These are phyloP conservation scores for Hydrangea macrophylla DNA, from an alignment of 148 eudicot species.

Conservation along the genomic window DNA sequence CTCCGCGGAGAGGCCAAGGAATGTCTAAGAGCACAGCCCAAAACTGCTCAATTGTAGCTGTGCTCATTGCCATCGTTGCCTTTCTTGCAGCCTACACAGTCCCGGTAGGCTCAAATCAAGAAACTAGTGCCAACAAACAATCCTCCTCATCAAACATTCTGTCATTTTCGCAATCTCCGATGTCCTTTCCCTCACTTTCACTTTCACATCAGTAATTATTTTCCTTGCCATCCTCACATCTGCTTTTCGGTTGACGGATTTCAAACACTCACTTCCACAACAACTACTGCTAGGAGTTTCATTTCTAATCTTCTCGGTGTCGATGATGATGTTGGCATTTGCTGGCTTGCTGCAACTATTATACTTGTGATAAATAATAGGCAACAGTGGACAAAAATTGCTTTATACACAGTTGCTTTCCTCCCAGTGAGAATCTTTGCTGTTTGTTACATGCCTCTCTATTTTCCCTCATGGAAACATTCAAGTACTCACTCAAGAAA, in stretches of 20 bases:
- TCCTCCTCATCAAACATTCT: constrained; percentile 9
- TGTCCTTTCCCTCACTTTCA: constrained; percentile 11
- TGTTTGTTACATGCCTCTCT: not conserved
- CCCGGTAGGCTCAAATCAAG: constrained; percentile 7
- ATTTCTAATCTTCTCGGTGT: constrained; percentile 1
- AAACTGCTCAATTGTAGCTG: constrained; percentile 5
- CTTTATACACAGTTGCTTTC: constrained; percentile 1
- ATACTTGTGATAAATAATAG: not conserved
- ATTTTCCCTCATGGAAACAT: not conserved
- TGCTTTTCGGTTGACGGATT: not conserved
- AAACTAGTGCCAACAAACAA: not conserved
- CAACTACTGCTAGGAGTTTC: constrained; percentile 5
- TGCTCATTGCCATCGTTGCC: constrained; percentile 15
- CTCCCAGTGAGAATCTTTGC: constrained; percentile 7
- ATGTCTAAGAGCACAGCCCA: constrained; percentile 9
- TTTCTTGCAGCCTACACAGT: constrained; percentile 14
- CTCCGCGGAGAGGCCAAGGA: not conserved
- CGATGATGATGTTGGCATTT: constrained; percentile 14
- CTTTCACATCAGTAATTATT: not conserved
- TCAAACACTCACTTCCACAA: constrained; percentile 3
- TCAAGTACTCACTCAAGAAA: constrained; percentile 3
- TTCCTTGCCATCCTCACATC: constrained; percentile 12
- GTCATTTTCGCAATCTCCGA: constrained; percentile 9
- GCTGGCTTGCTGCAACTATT: constrained; percentile 11
- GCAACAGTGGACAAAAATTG: constrained; percentile 4